Evolutionary conservation across 1,284 basidiomycete species (phyloP).

Genomic region (Entoloma clypeatum): DNA sequence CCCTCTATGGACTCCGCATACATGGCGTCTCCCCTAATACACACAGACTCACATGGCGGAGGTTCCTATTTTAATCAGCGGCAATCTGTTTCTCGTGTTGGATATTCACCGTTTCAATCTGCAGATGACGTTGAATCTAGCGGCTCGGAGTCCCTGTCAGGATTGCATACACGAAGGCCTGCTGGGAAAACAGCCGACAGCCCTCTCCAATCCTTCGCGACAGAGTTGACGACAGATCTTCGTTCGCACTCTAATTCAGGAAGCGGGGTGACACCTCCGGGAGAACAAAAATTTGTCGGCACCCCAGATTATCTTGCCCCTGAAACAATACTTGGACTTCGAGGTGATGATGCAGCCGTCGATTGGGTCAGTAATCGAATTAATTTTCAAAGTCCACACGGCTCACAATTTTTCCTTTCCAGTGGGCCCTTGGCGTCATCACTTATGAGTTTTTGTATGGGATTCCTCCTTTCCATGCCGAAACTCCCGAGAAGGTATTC

Average conservation of each 20-base stretch:
- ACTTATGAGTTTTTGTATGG: constrained; percentile 99
- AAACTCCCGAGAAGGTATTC: constrained; percentile 95
- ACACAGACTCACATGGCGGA: constrained; percentile 50
- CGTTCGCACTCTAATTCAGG: constrained; percentile 56
- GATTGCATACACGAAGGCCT: constrained; percentile 53
- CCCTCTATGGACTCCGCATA: constrained; percentile 83
- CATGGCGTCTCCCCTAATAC: constrained; percentile 67
- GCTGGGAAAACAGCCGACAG: constrained; percentile 56
- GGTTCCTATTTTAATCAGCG: constrained; percentile 82
- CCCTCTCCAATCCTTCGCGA: constrained; percentile 77
- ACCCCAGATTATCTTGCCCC: constrained; percentile 97
- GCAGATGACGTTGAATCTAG: constrained; percentile 85
- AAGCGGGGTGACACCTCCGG: constrained; percentile 66
- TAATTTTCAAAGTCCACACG: constrained; percentile 4
- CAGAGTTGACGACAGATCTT: constrained; percentile 77
- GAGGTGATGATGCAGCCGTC: constrained; percentile 92
- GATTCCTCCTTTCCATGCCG: constrained; percentile 96
- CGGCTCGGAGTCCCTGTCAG: constrained; percentile 74
- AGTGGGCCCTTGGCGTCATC: constrained; percentile 98
- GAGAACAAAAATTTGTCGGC: constrained; percentile 92
- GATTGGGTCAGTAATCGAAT: constrained; percentile 74
- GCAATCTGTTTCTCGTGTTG: constrained; percentile 52
- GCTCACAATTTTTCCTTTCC: constrained; percentile 19
- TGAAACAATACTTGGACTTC: constrained; percentile 93
- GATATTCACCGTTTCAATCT: constrained; percentile 61